Evolutionary conservation across 2,329 filamentous ascomycete species (phyloP), one percentile per base, ranked within the genome.

Genomic region (Fusarium anthophilum): DNA sequence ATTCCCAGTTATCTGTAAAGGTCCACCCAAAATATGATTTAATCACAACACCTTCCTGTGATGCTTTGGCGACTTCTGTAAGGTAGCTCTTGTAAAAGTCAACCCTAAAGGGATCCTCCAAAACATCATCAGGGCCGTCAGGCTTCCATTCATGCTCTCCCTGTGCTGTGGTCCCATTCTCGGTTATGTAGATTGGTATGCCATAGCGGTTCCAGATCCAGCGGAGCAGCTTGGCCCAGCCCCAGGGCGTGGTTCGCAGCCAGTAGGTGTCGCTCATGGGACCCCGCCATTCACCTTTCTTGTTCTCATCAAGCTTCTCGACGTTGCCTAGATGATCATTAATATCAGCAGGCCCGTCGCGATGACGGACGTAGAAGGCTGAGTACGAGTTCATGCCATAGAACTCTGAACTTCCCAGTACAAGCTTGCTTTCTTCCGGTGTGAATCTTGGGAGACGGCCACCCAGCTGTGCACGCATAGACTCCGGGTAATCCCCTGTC

Each of bases 301-400:
- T 72, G 35, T 84, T 84, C 20, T 75, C 79, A 66, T 82, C 82
- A 22, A 80, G 73, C 14, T 82, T 77, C 15, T 82, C 78, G 8
- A 84, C 74, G 45, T 85, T 84, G 28, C 83, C 83, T n/a, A 80
- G 78, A 70, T 83, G 81, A 55, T 85, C 83, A 38, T 80, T 82
- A 50, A 82, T 78, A 41, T 83, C 83, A 13, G 83, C 73, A 35
- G 76, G 79, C n/a, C 66, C 77, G 39, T 78, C 80, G 20, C 79
- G 80, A 66, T 84, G 81, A 10, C 76, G 78, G 20, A 83, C 77
- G 39, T 79, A 85, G 48, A 84, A 84, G 0, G 82, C 80, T 2
- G 82, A 83, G 75, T 85, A 85, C 20, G 82, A 84, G 72, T 85
- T 84, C 82, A 85, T 85, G 37, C 83, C 83, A 57, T 84, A 85